Evolutionary conservation across 768 basidiomycete species (phyloP), one percentile per base, ranked within the genome.

Genomic region (Mycena pura): DNA sequence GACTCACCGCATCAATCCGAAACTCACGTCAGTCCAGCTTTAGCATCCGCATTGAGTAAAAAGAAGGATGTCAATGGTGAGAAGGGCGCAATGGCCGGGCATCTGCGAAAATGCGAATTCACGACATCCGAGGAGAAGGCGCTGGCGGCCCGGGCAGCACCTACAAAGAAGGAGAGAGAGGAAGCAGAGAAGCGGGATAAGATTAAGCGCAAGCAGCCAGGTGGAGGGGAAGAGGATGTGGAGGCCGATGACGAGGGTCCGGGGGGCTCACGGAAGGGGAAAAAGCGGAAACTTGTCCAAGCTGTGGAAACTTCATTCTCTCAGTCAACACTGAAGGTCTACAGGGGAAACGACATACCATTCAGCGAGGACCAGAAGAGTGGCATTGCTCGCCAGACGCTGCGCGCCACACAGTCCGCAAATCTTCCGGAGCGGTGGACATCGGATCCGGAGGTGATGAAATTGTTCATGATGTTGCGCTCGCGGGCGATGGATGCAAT

Each of bases 391-490:
- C 25, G 22, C 15, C 64, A 65, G 39, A 29, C 56, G 1, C 50
- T 65, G 21, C 56, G 55, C 6, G 60, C 64, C 15, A 64, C 58
- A 6, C 51, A 60, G 46, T 60, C 63, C 15, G 57, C 57, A 29
- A 54, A 60, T 60, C 59, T 60, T 1, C 59, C 59, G 6, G 59
- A 60, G 44, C 43, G 45, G 19, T 48, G 57, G 57, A 55, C 60
- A 15, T 40, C 28, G 19, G 50, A 57, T 53, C 39, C 43, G 6
- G 62, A 63, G 48, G 57, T 60, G 3, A 49, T 56, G 31, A 66
- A 63, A 43, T 52, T 66, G 17, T 63, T 66, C 53, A 21, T 66
- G 51, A 63, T 66, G 62, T 4, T 66, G 15, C 48, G 57, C 22
- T 53, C 40, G 29, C 36, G 39, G 10, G 64, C 64, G 0, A 38